These are phyloP conservation scores for Blastocystis sp. DNA, from an alignment of 352 stramenopile species.

Conservation along the genomic window DNA sequence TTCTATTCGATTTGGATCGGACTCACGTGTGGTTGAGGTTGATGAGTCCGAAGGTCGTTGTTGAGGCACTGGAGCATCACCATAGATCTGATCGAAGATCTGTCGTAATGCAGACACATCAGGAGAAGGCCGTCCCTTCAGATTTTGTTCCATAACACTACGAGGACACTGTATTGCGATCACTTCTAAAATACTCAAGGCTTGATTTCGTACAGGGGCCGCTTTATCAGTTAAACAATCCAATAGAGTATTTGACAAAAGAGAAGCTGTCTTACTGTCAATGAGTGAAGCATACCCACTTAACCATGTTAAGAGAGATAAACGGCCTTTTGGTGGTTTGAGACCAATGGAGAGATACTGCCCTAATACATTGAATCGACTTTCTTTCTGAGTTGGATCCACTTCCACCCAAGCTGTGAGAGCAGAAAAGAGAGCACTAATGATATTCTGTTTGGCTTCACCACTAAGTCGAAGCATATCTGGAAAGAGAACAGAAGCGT, in stretches of 20 bases:
- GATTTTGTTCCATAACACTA: background rate
- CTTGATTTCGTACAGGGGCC: background rate
- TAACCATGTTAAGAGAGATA: conserved; percentile 10
- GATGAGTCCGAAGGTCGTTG: background rate
- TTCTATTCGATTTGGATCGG: background rate
- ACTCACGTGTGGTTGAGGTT: background rate
- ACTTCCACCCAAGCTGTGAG: conserved; percentile 34
- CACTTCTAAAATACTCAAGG: background rate
- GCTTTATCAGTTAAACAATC: conserved; percentile 40
- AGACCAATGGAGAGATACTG: background rate
- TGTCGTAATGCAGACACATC: background rate
- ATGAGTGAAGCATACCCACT: background rate
- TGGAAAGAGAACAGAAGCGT: background rate
- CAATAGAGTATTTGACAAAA: background rate
- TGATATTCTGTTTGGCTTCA: conserved; percentile 22
- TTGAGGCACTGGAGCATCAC: background rate
- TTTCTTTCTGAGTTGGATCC: background rate
- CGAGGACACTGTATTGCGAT: background rate
- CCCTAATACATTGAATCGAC: background rate
- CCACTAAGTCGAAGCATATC: background rate
- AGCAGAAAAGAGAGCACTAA: background rate
- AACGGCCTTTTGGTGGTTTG: conserved; percentile 12
- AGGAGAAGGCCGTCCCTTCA: conserved; percentile 34
- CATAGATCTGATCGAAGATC: background rate
- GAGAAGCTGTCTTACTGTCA: background rate